These are phyloP conservation scores for Neurospora sp. DNA, from an alignment of 495 filamentous ascomycete genomes.

Conservation along the genomic window DNA sequence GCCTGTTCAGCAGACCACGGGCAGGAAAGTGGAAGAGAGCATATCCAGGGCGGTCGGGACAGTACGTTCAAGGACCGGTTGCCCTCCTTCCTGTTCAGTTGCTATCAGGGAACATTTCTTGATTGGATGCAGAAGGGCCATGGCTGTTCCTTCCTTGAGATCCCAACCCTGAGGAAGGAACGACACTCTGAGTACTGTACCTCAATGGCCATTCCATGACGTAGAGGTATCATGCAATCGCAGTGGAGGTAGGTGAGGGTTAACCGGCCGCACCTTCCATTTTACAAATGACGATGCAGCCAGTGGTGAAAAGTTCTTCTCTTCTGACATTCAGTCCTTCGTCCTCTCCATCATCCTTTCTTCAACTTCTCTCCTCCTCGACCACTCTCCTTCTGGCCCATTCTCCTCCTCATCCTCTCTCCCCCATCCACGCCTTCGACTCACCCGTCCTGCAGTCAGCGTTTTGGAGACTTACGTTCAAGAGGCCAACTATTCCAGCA, in stretches of 20 bases:
- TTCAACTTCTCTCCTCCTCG: too few relatives aligned
- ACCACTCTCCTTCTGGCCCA: neutral
- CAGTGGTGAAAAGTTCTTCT: neutral
- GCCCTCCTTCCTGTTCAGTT: too few relatives aligned
- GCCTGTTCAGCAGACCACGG: too few relatives aligned
- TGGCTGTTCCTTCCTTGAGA: neutral
- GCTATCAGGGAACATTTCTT: neutral
- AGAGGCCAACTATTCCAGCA: neutral
- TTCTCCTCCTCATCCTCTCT: neutral
- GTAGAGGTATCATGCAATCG: neutral
- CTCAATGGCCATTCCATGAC: neutral
- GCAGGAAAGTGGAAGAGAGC: too few relatives aligned
- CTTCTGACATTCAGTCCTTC: neutral
- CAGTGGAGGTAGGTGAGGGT: neutral
- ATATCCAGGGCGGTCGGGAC: neutral
- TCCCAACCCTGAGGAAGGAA: neutral
- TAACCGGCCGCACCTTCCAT: neutral
- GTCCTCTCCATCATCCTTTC: neutral
- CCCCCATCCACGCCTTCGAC: neutral
- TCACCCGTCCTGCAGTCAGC: neutral
- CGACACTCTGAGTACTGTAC: neutral
- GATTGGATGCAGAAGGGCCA: neutral
- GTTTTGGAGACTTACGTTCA: neutral
- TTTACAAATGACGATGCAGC: neutral
- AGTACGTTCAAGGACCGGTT: neutral